These are phyloP conservation scores for Lactarius deliciosus DNA, from an alignment of 768 basidiomycete genomes.

Conservation along the genomic window DNA sequence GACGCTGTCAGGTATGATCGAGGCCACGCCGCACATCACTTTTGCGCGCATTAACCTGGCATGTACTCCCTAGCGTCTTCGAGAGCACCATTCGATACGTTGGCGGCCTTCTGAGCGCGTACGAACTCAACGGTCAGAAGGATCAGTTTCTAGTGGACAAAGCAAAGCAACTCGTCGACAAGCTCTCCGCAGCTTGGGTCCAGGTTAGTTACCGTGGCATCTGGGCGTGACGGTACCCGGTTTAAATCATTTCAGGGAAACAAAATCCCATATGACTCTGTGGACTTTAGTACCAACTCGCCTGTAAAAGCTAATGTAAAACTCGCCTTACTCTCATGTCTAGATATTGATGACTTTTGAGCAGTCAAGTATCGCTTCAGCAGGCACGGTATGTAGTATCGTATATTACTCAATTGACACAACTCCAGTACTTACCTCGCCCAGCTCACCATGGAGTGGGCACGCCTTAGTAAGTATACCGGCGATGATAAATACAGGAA, in stretches of 20 bases:
- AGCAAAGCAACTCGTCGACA: conserved; percentile 61
- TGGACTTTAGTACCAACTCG: conserved; percentile 42
- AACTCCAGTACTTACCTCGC: not conserved
- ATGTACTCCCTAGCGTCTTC: conserved; percentile 49
- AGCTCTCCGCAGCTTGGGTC: conserved; percentile 60
- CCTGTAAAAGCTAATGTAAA: conserved; percentile 38
- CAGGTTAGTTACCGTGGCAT: conserved; percentile 39
- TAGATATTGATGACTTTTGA: conserved; percentile 45
- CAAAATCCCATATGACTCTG: conserved; percentile 38
- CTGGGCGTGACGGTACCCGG: not conserved
- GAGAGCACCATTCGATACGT: conserved; percentile 77
- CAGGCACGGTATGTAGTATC: conserved; percentile 42
- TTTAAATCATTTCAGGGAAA: conserved; percentile 30
- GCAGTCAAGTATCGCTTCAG: conserved; percentile 47
- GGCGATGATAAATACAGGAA: conserved; percentile 58
- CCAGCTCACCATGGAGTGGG: conserved; percentile 59
- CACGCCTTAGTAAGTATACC: conserved; percentile 50
- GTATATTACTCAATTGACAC: not conserved
- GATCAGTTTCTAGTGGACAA: conserved; percentile 55
- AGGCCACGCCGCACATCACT: not conserved
- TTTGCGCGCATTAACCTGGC: not conserved
- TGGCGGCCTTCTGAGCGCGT: conserved; percentile 64
- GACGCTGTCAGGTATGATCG: conserved; percentile 46
- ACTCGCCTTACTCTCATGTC: conserved; percentile 39
- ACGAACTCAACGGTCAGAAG: conserved; percentile 58